Evolutionary conservation across 176 grass and related monocot genomes (phyloP).

Genomic region (Aegilops bicornis): DNA sequence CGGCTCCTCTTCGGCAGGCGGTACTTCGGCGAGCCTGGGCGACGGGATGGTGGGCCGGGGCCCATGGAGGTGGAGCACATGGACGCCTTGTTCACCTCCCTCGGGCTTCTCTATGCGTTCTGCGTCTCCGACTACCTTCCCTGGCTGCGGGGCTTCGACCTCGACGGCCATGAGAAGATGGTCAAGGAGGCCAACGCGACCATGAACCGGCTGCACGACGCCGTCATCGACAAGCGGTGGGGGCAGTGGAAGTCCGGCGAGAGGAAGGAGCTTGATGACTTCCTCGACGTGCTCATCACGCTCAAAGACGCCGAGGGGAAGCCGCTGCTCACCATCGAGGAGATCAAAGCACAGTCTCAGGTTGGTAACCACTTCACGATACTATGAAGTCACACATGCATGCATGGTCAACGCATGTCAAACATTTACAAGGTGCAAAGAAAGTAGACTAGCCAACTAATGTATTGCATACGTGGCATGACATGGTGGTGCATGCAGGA

Average conservation of each 20-base stretch:
- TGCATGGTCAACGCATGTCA: neutral
- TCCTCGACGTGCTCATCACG: conserved; percentile 24
- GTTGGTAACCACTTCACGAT: neutral
- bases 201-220: conserved; percentile 30
- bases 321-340: neutral
- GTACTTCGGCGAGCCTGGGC: conserved; percentile 22
- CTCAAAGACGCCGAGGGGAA: neutral
- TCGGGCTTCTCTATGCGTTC: conserved; percentile 31
- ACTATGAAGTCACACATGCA: too few species aligned
- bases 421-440: neutral
- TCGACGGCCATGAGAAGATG: conserved; percentile 42
- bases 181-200: conserved; percentile 1
- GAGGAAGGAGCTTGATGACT: conserved; percentile 10
- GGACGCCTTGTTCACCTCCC: conserved; percentile 25
- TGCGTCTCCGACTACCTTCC: conserved; percentile 55
- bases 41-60: conserved; percentile 16
- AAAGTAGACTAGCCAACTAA: neutral
- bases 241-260: conserved; percentile 17
- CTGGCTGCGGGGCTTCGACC: conserved; percentile 28
- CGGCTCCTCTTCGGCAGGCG: conserved; percentile 31
- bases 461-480: too few species aligned
- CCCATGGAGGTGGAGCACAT: conserved; percentile 42
- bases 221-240: conserved; percentile 33
- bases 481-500: neutral
- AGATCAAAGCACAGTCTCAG: too few species aligned